Evolutionary conservation across 768 basidiomycete species (phyloP).

Genomic region (Tricholoma sp.): DNA sequence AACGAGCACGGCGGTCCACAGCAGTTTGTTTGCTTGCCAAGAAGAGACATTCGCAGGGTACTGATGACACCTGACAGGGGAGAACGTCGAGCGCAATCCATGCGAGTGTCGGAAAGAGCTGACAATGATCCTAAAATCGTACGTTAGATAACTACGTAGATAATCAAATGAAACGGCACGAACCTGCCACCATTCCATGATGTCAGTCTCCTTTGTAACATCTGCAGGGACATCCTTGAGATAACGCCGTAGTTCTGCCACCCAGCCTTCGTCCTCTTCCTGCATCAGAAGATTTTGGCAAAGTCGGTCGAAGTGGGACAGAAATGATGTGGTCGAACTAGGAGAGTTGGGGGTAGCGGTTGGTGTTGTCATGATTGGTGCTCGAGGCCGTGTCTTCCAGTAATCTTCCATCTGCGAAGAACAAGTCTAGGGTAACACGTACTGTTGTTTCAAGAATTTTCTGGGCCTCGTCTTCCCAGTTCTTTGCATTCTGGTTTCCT

Average conservation of each 20-base stretch:
- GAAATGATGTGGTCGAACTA: background rate
- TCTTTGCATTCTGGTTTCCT: background rate
- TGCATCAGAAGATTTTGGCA: background rate
- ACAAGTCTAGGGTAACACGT: background rate
- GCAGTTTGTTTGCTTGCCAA: conserved; percentile 1
- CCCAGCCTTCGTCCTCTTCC: conserved; percentile 1
- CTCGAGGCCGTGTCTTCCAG: background rate
- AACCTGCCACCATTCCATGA: background rate
- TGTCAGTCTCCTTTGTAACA: background rate
- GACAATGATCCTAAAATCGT: background rate
- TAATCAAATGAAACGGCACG: background rate
- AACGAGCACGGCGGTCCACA: background rate
- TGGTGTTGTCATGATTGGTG: conserved; percentile 4
- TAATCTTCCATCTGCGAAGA: background rate
- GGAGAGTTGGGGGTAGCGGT: conserved; percentile 6
- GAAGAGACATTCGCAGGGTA: conserved; percentile 16
- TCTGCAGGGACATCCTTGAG: background rate
- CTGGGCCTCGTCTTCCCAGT: too few relatives aligned
- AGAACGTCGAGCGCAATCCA: background rate
- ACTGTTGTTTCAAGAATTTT: background rate
- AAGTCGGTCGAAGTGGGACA: background rate
- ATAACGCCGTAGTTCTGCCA: background rate
- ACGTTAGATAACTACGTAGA: background rate
- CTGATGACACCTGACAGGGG: conserved; percentile 14
- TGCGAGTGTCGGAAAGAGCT: conserved; percentile 1